Evolutionary conservation across 345 rosid genomes (phyloP), one percentile per base, ranked within the genome.

Genomic region (Chamaenerion angustifolium): DNA sequence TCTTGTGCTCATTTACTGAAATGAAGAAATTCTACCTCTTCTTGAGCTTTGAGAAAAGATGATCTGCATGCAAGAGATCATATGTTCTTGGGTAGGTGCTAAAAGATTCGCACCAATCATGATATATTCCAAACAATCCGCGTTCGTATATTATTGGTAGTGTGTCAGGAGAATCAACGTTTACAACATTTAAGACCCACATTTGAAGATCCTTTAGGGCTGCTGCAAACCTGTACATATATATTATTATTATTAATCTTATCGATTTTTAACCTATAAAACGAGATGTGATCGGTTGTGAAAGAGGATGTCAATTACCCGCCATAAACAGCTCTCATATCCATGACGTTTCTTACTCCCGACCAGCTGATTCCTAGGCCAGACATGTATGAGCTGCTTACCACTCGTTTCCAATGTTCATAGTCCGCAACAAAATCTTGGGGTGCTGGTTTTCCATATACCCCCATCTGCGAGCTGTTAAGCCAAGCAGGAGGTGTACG

Each of bases 81-180:
- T 92, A 84, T 8, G 74, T 70, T 43, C 88, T 69, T 2, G 96
- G 96, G 58, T 84, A 87, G 17, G 96, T 78, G 66, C 87, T 82
- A 65, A 84, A 92, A 48, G 98, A 87, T 58, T 87, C 96, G 18
- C 96, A 84, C 98, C 88, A 87, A 15, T 87, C 93, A 64, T 87
- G 98, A 62, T 92, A 87, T 48, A 92, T 82, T 21, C 96, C 95
- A 2, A 92, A 80, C 27, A 82, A 69, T 14, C 98, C 98, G 13
- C 98, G 70, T 60, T 92, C 98, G 31, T 71, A 92, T 55, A 87
- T 84, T 49, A 92, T 82, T 1, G 98, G 90, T 57, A 87, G 79
- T 27, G 96, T 87, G 21, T 92, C 98, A 5, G 90, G 95, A 42
- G 90, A 79, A 50, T 87, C 77, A 3, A 75, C 49, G 66, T 76